Conservation (phyloP, 148 eudicot genomes). For the Chenopodium album region DNA sequence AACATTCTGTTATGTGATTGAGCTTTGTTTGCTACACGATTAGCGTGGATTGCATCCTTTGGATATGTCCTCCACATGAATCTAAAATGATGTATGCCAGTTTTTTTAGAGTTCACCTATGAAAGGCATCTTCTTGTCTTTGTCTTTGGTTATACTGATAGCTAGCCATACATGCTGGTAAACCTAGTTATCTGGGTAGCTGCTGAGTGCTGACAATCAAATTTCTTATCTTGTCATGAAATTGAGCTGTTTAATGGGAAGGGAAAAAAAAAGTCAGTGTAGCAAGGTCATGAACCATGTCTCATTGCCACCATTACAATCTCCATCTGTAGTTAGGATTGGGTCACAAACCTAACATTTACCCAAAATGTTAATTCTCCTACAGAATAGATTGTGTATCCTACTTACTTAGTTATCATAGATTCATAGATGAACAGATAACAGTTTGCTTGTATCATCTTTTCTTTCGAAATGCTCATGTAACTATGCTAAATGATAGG, state of each 20-base stretch:
- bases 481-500: slow-evolving; percentile 50
- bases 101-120: background rate
- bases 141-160: background rate
- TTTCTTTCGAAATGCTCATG: slow-evolving; percentile 8
- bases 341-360: slow-evolving; percentile 6
- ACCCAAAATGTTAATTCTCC: background rate
- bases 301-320: background rate
- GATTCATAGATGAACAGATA: background rate
- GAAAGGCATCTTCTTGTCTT: background rate
- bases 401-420: background rate
- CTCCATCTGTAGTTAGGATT: background rate
- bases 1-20: background rate
- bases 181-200: background rate
- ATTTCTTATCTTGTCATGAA: background rate
- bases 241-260: background rate
- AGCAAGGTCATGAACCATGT: background rate
- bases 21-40: background rate
- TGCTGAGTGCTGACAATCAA: background rate
- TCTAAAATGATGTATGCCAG: background rate
- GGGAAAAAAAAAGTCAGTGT: background rate
- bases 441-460: background rate
- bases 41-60: background rate
- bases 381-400: background rate
- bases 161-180: background rate
- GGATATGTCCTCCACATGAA: background rate